Conservation (phyloP, 768 basidiomycete species). For the Tylopilus felleus region DNA sequence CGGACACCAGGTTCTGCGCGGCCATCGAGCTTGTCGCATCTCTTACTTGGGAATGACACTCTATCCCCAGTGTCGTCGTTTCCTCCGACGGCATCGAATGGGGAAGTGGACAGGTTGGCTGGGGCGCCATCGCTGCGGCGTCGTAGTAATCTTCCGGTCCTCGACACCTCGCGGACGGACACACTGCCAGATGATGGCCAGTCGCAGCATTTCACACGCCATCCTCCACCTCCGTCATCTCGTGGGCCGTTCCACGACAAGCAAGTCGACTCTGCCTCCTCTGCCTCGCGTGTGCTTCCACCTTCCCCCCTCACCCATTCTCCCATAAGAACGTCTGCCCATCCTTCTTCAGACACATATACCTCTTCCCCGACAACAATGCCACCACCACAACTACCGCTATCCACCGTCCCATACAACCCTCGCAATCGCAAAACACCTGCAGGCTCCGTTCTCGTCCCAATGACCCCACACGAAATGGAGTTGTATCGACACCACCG, state of each 20-base stretch:
- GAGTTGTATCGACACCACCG: slow-evolving; percentile 54
- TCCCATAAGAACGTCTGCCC: slow-evolving; percentile 27
- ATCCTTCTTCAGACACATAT: slow-evolving; percentile 32
- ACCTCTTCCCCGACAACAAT: slow-evolving; percentile 33
- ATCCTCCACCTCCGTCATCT: slow-evolving; percentile 17
- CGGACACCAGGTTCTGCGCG: slow-evolving; percentile 34
- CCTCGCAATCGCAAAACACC: slow-evolving; percentile 61
- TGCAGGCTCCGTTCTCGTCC: slow-evolving; percentile 57
- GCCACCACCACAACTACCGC: slow-evolving; percentile 21
- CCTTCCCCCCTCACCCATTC: slow-evolving; percentile 30
- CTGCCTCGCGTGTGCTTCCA: slow-evolving; percentile 24
- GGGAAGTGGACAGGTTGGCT: slow-evolving; percentile 28
- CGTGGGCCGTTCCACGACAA: slow-evolving; percentile 19
- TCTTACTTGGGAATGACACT: slow-evolving; percentile 31
- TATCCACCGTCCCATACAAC: slow-evolving; percentile 54
- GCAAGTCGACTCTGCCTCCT: slow-evolving; percentile 23
- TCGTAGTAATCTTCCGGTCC: slow-evolving; percentile 29
- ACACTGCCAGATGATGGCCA: slow-evolving; percentile 18
- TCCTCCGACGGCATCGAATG: slow-evolving; percentile 3
- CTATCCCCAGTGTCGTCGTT: slow-evolving; percentile 23
- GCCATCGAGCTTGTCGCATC: slow-evolving; percentile 44
- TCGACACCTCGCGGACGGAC: slow-evolving; percentile 33
- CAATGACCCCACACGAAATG: slow-evolving; percentile 61
- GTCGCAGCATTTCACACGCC: slow-evolving; percentile 26
- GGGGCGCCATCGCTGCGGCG: slow-evolving; percentile 29